These are phyloP conservation scores for Triticum turgidum DNA, from an alignment of 176 grass and related monocot genomes.

Conservation along the genomic window DNA sequence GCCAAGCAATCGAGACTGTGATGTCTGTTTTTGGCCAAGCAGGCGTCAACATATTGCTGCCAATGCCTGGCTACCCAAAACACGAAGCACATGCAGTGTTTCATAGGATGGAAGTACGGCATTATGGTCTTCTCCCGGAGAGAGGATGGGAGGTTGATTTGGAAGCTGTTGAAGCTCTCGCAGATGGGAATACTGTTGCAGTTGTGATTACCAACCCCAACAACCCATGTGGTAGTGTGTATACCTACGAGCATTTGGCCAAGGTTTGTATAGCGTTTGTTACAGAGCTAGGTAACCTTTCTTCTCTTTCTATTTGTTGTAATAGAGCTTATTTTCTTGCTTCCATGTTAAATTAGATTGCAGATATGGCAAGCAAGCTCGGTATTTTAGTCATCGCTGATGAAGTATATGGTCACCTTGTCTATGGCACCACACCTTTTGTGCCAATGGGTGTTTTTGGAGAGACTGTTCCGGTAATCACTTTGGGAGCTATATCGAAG, in stretches of 20 bases:
- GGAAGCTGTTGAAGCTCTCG: constrained; percentile 53
- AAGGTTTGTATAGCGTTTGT: constrained; percentile 36
- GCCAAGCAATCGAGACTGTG: constrained; percentile 64
- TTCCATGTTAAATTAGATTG: constrained; percentile 41
- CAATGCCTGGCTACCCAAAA: constrained; percentile 54
- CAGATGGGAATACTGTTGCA: constrained; percentile 68
- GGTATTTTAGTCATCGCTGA: constrained; percentile 70
- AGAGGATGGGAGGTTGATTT: constrained; percentile 65
- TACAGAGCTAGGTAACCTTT: neutral
- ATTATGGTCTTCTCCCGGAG: constrained; percentile 52
- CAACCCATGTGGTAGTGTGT: constrained; percentile 75
- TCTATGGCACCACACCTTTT: constrained; percentile 67
- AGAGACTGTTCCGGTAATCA: constrained; percentile 55
- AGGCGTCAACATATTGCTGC: constrained; percentile 62
- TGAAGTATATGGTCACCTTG: constrained; percentile 65
- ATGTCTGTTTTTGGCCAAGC: constrained; percentile 48
- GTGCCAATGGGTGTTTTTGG: constrained; percentile 65
- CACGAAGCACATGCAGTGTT: constrained; percentile 47
- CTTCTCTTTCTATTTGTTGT: neutral
- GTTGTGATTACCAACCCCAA: constrained; percentile 63
- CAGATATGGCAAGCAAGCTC: constrained; percentile 58
- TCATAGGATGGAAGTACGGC: constrained; percentile 44
- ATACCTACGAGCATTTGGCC: constrained; percentile 48
- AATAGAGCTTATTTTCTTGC: neutral
- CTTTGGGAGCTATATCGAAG: constrained; percentile 73